Base-by-base conservation (phyloP, 2,329 filamentous ascomycete genomes). In the Colletotrichum filicis region DNA sequence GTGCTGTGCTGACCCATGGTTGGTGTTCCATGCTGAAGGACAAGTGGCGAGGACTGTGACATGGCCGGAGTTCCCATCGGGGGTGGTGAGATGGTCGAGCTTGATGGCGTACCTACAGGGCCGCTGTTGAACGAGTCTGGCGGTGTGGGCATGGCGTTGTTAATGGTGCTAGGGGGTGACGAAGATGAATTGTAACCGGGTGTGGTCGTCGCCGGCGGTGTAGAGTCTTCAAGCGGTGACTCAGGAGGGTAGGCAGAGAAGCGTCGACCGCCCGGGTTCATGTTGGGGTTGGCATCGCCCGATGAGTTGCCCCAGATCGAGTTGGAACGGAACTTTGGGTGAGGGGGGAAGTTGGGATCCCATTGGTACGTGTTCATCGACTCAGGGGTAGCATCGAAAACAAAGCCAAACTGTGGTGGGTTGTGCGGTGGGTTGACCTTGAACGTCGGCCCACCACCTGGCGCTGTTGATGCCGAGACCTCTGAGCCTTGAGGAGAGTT, bases 231-330 rank as follows among this genome's bases (percentile, higher is more conserved):
- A 4, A 78, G 76, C 3, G 80, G 74, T 3, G 83, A 82, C 24
- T 92, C 90, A 1, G 91, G 91, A 11, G 91, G 90, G 75, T 92
- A 92, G 76, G 92, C 91, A 19, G 90, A 92, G 74, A 91, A 90
- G 8, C 90, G 85, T 26, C 90, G 86, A 8, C 90, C 90, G 53
- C 42, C 42, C 19, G 19, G 19, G 7, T 49, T 49, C 42, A 49
- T 49, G 16, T 49, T 49, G 6, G 42, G 42, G 7, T 83, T 85
- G 9, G 83, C 83, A 73, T 90, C 88, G 22, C 85, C 86, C 1
- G 87, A 85, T 6, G 90, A 90, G 70, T 88, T 90, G 75, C 87
- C 84, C 80, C 92, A 92, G 73, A 92, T 92, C 1, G 91, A 92
- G 78, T 91, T 91, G 11, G 91, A 92, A 66, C 91, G 87, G 80